Conservation (phyloP, 2,329 filamentous ascomycete species). For the Bipolaris zeicola region DNA sequence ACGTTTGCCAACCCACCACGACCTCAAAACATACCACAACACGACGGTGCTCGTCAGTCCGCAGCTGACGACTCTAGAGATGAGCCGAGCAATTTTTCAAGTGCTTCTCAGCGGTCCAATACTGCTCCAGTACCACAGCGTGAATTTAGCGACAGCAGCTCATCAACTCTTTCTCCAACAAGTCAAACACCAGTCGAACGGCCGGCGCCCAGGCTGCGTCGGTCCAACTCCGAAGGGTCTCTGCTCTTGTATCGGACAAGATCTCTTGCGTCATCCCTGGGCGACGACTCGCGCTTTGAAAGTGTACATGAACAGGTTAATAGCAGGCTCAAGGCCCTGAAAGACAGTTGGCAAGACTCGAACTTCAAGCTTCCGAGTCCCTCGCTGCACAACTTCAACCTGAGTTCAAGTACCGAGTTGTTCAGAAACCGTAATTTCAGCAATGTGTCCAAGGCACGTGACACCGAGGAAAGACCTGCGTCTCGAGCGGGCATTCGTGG, state of each 20-base stretch:
- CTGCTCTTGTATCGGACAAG: conserved; percentile 73
- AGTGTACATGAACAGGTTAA: conserved; percentile 86
- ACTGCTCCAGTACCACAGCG: conserved; percentile 26
- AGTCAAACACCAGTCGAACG: conserved; percentile 20
- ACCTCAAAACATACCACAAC: conserved; percentile 22
- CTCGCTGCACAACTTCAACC: conserved; percentile 60
- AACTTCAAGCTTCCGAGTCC: conserved; percentile 67
- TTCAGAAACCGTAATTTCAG: conserved; percentile 28
- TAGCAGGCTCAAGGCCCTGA: conserved; percentile 85
- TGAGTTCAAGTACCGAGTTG: conserved; percentile 41
- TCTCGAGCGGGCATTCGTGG: conserved; percentile 27
- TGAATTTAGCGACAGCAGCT: conserved; percentile 26
- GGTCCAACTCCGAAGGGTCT: conserved; percentile 77
- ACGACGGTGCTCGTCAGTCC: conserved; percentile 29
- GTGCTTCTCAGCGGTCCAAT: conserved; percentile 17
- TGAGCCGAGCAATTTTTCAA: conserved; percentile 7
- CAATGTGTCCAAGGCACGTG: conserved; percentile 18
- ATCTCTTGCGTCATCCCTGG: conserved; percentile 80
- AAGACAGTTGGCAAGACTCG: conserved; percentile 84
- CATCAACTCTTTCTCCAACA: conserved; percentile 18
- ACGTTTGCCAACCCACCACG: conserved; percentile 17
- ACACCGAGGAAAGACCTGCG: conserved; percentile 16
- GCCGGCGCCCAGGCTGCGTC: conserved; percentile 53
- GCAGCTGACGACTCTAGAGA: conserved; percentile 13
- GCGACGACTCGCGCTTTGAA: conserved; percentile 80